Conservation (phyloP, 257 asterid genomes). For the Solanum chiquidenum region DNA sequence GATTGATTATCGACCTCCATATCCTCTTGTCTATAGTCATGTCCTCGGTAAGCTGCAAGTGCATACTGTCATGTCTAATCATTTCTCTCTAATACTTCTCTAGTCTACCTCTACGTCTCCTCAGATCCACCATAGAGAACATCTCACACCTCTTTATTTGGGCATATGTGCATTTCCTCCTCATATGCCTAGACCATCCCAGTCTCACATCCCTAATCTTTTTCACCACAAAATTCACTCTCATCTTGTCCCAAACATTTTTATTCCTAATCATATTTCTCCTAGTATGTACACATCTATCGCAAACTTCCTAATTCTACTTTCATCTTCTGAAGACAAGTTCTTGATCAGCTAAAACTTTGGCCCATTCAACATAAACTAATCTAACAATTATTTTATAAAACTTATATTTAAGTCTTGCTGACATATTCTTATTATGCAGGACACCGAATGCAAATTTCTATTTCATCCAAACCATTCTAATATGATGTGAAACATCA, state of each 20-base stretch:
- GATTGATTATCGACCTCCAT: not conserved
- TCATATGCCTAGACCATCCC: no score
- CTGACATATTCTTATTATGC: no score
- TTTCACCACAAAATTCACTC: no score
- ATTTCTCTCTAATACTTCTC: not conserved
- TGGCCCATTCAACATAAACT: not conserved
- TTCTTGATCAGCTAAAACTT: no score
- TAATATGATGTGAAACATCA: not conserved
- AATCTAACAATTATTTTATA: not conserved
- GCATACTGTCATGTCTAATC: not conserved
- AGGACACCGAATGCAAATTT: not conserved
- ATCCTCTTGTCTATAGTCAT: not conserved
- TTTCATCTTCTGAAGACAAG: not conserved
- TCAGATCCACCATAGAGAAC: not conserved
- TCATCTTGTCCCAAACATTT: no score
- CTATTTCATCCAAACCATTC: not conserved
- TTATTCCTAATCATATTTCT: no score
- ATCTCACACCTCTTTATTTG: not conserved
- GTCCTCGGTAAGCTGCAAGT: not conserved
- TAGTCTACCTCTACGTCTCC: not conserved
- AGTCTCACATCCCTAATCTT: not conserved
- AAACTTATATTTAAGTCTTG: no score
- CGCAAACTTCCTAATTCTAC: no score
- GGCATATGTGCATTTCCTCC: not conserved
- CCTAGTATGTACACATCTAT: no score